Evolutionary conservation across 2,329 filamentous ascomycete genomes (phyloP), one percentile per base, ranked within the genome.

Genomic region (Paecilomyces dactylethromorphus): DNA sequence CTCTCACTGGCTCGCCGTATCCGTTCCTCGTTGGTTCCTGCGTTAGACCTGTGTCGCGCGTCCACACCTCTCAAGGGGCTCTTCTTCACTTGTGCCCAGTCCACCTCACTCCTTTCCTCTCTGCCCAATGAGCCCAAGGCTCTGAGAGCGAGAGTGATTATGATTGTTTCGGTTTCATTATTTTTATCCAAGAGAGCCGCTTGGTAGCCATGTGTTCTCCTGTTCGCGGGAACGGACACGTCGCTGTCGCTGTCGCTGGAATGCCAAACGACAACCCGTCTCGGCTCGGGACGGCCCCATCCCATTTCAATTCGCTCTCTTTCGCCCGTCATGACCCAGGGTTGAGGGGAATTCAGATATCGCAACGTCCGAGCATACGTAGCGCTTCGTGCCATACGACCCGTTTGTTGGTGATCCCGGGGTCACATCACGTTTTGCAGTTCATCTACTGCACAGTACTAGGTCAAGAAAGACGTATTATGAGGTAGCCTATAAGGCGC

Each of bases 21-120:
- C 33, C 21, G 21, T 58, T 13, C 32, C 64, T 64, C 57, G 60
- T 61, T 65, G 71, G 71, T 73, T 72, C 70, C 71, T 73, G 71
- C 71, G 71, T 71, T 73, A 73, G 71, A 65, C 70, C 56, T 63
- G 63, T 65, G 58, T 64, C 58, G 55, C 54, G 55, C 60, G 26
- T 52, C 50, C 50, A 52, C 29, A 26, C 53, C 18, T 32, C 32
- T 26, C 63, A 57, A 59, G 60, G 56, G 35, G 58, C 53, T 29
- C 33, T 54, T 45, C 53, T 54, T 45, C 53, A 33, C 35, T 52
- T 29, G 49, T 52, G 49, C 21, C 49, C 49, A 10, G 22, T 26
- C 50, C 10, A 52, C n/a, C 22, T 56, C 21, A 5, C 26, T 29
- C 26, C 26, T 29, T 29, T 29, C 11, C 31, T 18, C 29, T 56